These are phyloP conservation scores for Trypanosoma cruzi DNA, from an alignment of 208 protist species.

Conservation along the genomic window DNA sequence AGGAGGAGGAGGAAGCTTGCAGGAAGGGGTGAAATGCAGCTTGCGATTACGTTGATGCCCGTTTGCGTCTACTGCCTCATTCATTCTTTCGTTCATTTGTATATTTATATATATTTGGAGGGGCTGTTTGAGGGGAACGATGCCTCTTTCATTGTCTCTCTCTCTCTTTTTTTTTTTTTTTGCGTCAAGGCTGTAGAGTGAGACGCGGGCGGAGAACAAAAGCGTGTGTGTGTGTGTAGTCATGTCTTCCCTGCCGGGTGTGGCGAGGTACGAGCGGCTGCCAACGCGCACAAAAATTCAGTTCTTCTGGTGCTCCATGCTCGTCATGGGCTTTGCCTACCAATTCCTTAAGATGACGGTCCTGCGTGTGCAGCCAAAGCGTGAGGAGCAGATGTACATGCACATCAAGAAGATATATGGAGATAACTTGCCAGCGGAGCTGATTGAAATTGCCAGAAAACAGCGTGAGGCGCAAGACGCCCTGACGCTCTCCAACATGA, in stretches of 20 bases:
- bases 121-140: too few relatives aligned
- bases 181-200: too few relatives aligned
- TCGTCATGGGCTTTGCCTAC: constrained; percentile 78
- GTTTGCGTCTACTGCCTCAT: too few relatives aligned
- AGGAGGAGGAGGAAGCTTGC: not conserved
- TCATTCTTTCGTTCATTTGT: too few relatives aligned
- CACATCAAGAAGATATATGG: constrained; percentile 70
- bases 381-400: constrained; percentile 87
- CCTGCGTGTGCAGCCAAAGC: constrained; percentile 75
- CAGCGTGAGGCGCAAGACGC: constrained; percentile 82
- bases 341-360: constrained; percentile 81
- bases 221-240: not conserved
- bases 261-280: constrained; percentile 79
- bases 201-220: too few relatives aligned
- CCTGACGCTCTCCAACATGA: constrained; percentile 75
- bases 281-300: constrained; percentile 77
- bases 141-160: too few relatives aligned
- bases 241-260: constrained; percentile 59
- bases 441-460: constrained; percentile 59
- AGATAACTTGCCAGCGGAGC: constrained; percentile 71
- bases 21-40: not conserved
- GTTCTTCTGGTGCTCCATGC: constrained; percentile 80
- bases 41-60: not conserved
- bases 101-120: too few relatives aligned
- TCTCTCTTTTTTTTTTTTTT: too few relatives aligned